Evolutionary conservation across 768 basidiomycete species (phyloP).

Genomic region (Suillus discolor): DNA sequence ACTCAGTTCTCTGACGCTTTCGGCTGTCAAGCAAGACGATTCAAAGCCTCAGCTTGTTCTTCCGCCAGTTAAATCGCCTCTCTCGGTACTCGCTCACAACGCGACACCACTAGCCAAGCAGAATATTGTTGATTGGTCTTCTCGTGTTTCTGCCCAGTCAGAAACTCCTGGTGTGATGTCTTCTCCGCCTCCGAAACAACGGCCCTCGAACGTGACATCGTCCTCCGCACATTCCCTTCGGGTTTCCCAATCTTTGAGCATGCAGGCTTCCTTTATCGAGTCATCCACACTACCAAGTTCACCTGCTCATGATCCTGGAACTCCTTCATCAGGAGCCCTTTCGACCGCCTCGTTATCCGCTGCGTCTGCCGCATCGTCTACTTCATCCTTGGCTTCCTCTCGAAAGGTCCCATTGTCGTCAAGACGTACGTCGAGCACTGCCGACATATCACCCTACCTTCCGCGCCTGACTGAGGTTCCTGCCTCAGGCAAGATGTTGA

Average conservation of each 20-base stretch:
- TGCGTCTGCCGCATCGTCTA: conserved; percentile 13
- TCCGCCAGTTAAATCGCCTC: conserved; percentile 7
- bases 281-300: not conserved
- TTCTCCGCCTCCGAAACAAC: conserved; percentile 11
- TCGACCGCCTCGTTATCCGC: conserved; percentile 8
- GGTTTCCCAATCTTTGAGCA: conserved; percentile 3
- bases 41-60: conserved; percentile 13
- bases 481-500: conserved; percentile 61
- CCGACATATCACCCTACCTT: conserved; percentile 74
- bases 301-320: conserved; percentile 5
- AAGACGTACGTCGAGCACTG: conserved; percentile 47
- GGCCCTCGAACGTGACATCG: conserved; percentile 13
- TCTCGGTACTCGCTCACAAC: conserved; percentile 8
- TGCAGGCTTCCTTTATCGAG: conserved; percentile 7
- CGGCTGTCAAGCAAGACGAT: conserved; percentile 41
- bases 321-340: conserved; percentile 14
- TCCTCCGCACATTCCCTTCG: not conserved
- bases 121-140: conserved; percentile 34
- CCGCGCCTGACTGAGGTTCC: conserved; percentile 55
- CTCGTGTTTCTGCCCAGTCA: conserved; percentile 29
- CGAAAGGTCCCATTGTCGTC: conserved; percentile 28
- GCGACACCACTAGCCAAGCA: conserved; percentile 16
- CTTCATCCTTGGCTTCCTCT: conserved; percentile 16
- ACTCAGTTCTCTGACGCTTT: conserved; percentile 62
- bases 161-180: conserved; percentile 14